phyloP scores from a whole-genome alignment of 2,329 filamentous ascomycete species.

The Stagonosporopsis chrysanthemi region DNA sequence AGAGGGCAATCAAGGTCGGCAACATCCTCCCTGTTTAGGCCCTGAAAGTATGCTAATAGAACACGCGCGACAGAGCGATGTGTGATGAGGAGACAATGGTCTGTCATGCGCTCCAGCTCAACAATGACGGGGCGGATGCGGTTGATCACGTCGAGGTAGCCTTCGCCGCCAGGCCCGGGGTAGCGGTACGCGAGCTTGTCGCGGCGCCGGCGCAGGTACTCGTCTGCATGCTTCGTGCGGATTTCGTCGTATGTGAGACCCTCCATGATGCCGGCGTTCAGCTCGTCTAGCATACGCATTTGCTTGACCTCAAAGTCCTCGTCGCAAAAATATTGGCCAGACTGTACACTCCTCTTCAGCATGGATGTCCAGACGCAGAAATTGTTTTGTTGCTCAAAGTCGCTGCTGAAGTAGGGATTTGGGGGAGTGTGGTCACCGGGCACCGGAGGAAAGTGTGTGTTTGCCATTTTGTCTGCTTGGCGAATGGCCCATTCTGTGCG shows the following conservation, averaged over 20 bases:
- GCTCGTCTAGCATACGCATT: slow-evolving; percentile 97
- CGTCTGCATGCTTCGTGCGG: slow-evolving; percentile 75
- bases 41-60: slow-evolving; percentile 95
- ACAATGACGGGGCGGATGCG: slow-evolving; percentile 93
- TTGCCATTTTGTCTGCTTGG: slow-evolving; percentile 78
- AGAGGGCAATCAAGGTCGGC: slow-evolving; percentile 93
- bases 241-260: slow-evolving; percentile 96
- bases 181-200: slow-evolving; percentile 98
- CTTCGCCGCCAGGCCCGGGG: slow-evolving; percentile 92
- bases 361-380: slow-evolving; percentile 99
- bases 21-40: slow-evolving; percentile 87
- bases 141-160: slow-evolving; percentile 96
- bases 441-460: slow-evolving; percentile 84
- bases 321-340: slow-evolving; percentile 89
- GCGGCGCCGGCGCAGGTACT: slow-evolving; percentile 78
- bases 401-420: slow-evolving; percentile 76
- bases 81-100: slow-evolving; percentile 90
- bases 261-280: slow-evolving; percentile 92
- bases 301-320: slow-evolving; percentile 94
- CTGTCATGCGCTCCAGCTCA: slow-evolving; percentile 95
- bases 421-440: slow-evolving; percentile 93
- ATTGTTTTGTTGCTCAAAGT: slow-evolving; percentile 73
- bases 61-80: slow-evolving; percentile 93
- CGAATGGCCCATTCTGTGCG: slow-evolving; percentile 82
- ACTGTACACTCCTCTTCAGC: slow-evolving; percentile 88